Evolutionary conservation across 306 rosid species (phyloP), one percentile per base, ranked within the genome.

Genomic region (Trifolium repens): DNA sequence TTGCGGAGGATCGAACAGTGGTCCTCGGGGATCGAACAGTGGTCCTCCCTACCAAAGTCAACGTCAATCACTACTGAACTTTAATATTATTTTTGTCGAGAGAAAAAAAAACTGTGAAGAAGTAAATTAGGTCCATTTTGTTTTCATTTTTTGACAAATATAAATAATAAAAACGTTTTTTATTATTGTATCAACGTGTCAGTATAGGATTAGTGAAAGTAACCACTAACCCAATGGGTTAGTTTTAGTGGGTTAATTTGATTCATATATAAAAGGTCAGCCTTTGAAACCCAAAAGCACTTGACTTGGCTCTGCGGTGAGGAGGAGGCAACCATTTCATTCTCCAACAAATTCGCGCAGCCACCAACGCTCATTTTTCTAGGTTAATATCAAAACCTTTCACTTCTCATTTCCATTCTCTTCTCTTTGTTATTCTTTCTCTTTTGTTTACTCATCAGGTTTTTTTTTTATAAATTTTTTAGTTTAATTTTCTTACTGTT

Each of bases 281-380:
- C 46, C 14, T 14, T 63, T 8, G 35, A 9, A 19, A 11, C 52
- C 9, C 60, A 4, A 6, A 6, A 15, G 9, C 66, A 32, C 12
- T 15, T 5, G 27, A 9, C 14, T 39, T 14, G 5, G 11, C 42
- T 71, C 60, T 17, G 69, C 71, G 68, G 73, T 26, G 8, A 14
- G 47, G 30, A 27, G 30, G 22, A 32, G 35, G 35, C 44, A 53
- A 53, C 24, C 19, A 55, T 49, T 16, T 32, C 35, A 32, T 32
- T 22, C 71, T 80, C 80, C 81, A 39, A 27, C 15, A 73, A 69
- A 5, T 34, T 76, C 75, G 79, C 75, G 22, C 74, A 77, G 64
- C 85, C 81, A 63, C 76, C 76, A 37, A 50, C 10, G 0, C 11
- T 53, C 22, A 44, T 11, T 11, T 11, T 71, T 63, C 47, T 62